Base-by-base conservation (phyloP, 1,139 yeast species). In the Hansenula anomala region DNA sequence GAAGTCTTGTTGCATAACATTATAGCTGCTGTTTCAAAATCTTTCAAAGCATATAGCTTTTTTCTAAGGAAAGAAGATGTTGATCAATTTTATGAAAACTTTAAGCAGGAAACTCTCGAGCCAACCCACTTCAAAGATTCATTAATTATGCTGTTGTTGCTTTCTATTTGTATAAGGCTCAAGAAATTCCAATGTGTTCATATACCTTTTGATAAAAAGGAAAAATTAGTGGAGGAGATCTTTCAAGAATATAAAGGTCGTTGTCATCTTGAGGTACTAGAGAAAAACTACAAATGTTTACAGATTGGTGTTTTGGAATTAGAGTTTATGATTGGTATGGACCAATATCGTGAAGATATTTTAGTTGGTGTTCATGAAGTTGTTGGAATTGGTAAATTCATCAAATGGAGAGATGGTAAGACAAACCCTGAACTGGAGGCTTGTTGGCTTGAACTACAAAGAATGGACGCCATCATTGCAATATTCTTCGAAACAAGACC, bases 401-500 rank as follows among this genome's bases (percentile, higher is more conserved):
- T 31, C 13, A 31, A 20, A 31, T 23, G 13, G 12, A 31, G 28
- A 31, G 22, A 23, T 13, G 9, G 17, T 6, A 15, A 15, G 4
- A 10, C 17, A 20, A n/a, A 16, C 23, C n/a, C 18, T 4, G 33
- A 31, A 8, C 20, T 31, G 7, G 33, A 31, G 16, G 13, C 33
- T 16, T 31, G 33, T 31, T 31, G 33, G 33, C 8, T 31, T 8
- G 33, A 31, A 31, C 16, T 31, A 15, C 27, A 22, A 16, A 31
- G 33, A 31, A 31, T 31, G 27, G 33, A 31, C 16, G 20, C 20
- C 20, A 31, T 31, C 3, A 8, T 31, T 5, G 33, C 33, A 6
- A 31, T 31, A 15, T 12, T 28, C 6, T 23, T 31, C 16, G 33
- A 22, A 6, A 23, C 28, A 31, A 23, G 22, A 7, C 33, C 28